phyloP scores from a whole-genome alignment of 1,139 yeast species.

The Candida frijolesensis region DNA sequence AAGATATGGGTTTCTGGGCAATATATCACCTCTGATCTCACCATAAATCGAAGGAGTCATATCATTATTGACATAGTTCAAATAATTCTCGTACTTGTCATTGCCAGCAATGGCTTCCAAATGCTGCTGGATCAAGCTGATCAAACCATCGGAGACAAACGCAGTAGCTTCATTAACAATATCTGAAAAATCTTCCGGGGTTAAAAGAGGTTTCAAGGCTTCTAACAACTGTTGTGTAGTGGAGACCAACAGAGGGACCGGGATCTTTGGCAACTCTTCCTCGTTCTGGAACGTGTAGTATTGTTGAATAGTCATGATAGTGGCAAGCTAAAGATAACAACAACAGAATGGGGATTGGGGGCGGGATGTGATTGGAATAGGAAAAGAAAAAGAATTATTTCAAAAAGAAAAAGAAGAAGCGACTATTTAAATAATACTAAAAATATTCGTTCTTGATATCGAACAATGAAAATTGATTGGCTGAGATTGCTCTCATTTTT shows the following conservation, averaged over 20 bases:
- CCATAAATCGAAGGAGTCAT: conserved; percentile 67
- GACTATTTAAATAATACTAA: neutral
- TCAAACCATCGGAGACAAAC: conserved; percentile 43
- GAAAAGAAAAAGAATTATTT: conserved; percentile 1
- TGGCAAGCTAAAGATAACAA: neutral
- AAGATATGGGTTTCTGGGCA: conserved; percentile 76
- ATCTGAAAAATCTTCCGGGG: conserved; percentile 43
- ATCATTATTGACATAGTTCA: conserved; percentile 61
- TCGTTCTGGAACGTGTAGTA: conserved; percentile 25
- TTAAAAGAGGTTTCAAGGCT: conserved; percentile 52
- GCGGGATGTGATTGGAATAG: neutral
- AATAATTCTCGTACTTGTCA: conserved; percentile 49
- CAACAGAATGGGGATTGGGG: neutral
- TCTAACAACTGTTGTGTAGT: conserved; percentile 50
- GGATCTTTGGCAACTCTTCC: conserved; percentile 45
- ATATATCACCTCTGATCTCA: conserved; percentile 61
- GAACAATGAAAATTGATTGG: neutral
- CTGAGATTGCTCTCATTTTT: neutral
- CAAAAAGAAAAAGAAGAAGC: neutral
- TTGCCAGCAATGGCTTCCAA: conserved; percentile 45
- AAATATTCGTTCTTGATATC: neutral
- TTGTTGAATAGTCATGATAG: conserved; percentile 7
- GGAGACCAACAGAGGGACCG: conserved; percentile 51
- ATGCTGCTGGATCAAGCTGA: conserved; percentile 56
- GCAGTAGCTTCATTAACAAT: conserved; percentile 43